A percentile compares a stretch with the other conserved stretches of the same genome.
Conservation (phyloP, 257 asterid genomes). For the Gardenia jasminoides region DNA sequence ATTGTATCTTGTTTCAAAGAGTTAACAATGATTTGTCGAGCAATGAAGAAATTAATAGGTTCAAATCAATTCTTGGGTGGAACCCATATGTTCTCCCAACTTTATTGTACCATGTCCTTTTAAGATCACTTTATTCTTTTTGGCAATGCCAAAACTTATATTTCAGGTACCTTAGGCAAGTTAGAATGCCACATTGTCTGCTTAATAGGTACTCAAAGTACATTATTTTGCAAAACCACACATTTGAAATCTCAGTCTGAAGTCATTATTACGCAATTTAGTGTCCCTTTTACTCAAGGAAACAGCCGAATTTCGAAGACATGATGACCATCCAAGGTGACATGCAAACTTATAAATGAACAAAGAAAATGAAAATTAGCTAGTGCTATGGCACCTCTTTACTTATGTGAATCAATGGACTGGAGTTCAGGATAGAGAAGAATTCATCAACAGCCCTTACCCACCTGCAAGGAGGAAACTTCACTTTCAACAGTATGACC, state of each 20-base stretch:
- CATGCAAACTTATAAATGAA: not conserved
- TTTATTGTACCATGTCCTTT: not conserved
- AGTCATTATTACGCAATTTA: not conserved
- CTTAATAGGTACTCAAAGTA: not conserved
- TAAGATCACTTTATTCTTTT: not conserved
- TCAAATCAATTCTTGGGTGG: not conserved
- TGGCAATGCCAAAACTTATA: not conserved
- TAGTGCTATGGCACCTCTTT: constrained; percentile 23
- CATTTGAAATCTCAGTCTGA: not conserved
- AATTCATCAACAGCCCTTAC: constrained; percentile 87
- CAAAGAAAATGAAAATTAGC: not conserved
- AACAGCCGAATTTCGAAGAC: not conserved
- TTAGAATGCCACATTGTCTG: not conserved
- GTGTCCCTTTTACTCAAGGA: constrained; percentile 1
- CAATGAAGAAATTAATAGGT: not conserved
- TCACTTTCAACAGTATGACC: not conserved
- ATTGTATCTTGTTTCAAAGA: too few relatives aligned
- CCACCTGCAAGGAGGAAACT: constrained; percentile 55
- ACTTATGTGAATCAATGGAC: constrained; percentile 45
- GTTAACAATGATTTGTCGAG: not conserved
- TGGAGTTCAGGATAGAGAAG: constrained; percentile 53
- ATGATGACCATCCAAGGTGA: not conserved
- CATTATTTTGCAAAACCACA: not conserved
- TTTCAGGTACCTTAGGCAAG: not conserved
- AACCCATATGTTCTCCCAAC: not conserved